phyloP scores from a whole-genome alignment of 2,329 filamentous ascomycete species.

The Curvularia eragrostidis region DNA sequence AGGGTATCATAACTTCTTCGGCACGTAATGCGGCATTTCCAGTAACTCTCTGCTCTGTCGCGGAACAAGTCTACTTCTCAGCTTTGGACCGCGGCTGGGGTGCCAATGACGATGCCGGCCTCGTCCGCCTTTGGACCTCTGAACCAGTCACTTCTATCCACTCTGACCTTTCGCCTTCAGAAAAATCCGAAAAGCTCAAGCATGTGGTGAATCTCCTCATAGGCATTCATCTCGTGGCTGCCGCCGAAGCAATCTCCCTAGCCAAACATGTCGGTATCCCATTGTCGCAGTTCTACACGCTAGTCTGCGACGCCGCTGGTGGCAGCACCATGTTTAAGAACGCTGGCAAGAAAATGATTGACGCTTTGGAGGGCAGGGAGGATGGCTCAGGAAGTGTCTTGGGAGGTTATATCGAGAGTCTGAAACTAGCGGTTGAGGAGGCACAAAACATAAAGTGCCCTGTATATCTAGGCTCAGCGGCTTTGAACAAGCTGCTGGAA shows the following conservation, averaged over 20 bases:
- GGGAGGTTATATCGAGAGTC: conserved; percentile 26
- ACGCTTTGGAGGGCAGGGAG: conserved; percentile 39
- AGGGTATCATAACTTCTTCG: conserved; percentile 71
- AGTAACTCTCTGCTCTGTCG: conserved; percentile 65
- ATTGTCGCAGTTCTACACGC: conserved; percentile 45
- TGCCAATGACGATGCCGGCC: conserved; percentile 61
- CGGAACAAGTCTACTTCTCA: conserved; percentile 70
- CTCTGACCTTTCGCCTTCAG: conserved; percentile 28
- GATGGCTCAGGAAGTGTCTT: conserved; percentile 27
- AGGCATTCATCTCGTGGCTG: conserved; percentile 47
- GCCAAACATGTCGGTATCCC: conserved; percentile 49
- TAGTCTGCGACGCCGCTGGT: conserved; percentile 48
- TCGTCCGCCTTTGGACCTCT: conserved; percentile 61
- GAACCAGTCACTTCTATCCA: conserved; percentile 49
- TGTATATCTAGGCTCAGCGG: conserved; percentile 42
- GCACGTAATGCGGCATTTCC: conserved; percentile 65
- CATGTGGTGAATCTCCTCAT: conserved; percentile 46
- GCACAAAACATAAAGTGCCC: conserved; percentile 47
- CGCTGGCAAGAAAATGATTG: conserved; percentile 42
- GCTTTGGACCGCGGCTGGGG: conserved; percentile 65
- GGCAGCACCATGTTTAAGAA: conserved; percentile 47
- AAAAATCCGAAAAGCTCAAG: conserved; percentile 43
- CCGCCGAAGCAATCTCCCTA: conserved; percentile 48
- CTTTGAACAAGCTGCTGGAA: conserved; percentile 41
- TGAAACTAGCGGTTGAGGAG: conserved; percentile 42